These are phyloP conservation scores for Diddensiella caesifluorescens DNA, from an alignment of 805 yeast species.

Conservation along the genomic window DNA sequence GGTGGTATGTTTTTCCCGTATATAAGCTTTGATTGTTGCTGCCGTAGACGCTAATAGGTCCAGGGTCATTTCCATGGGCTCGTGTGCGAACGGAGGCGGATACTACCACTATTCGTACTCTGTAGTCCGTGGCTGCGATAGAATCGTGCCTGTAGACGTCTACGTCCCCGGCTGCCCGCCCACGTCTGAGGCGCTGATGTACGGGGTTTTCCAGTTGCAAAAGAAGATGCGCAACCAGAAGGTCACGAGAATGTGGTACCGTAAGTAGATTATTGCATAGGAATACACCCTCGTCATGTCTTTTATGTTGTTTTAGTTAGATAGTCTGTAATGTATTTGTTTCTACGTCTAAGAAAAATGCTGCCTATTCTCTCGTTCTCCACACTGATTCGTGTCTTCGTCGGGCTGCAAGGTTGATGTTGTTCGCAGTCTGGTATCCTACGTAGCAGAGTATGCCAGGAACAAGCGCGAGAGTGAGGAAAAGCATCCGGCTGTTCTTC, in stretches of 20 bases:
- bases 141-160: conserved; percentile 82
- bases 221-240: conserved; percentile 82
- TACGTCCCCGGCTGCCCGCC: conserved; percentile 95
- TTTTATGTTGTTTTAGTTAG: neutral
- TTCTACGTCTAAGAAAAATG: no score
- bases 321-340: no score
- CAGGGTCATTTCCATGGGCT: conserved; percentile 80
- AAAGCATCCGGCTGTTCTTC: conserved; percentile 28
- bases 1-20: conserved; percentile 58
- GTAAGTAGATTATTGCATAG: conserved; percentile 43
- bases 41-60: no score
- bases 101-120: conserved; percentile 86
- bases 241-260: conserved; percentile 82
- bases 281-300: neutral
- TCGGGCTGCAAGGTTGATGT: conserved; percentile 20
- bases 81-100: conserved; percentile 93
- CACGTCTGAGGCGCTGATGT: conserved; percentile 84
- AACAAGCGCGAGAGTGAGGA: conserved; percentile 28
- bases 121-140: conserved; percentile 85
- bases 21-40: no score
- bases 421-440: conserved; percentile 27
- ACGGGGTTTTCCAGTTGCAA: conserved; percentile 83
- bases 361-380: conserved; percentile 7
- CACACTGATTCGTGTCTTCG: conserved; percentile 23
- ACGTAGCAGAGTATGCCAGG: conserved; percentile 34